Conservation (phyloP, 2,329 filamentous ascomycete species). For the Lizonia empirigonia region DNA sequence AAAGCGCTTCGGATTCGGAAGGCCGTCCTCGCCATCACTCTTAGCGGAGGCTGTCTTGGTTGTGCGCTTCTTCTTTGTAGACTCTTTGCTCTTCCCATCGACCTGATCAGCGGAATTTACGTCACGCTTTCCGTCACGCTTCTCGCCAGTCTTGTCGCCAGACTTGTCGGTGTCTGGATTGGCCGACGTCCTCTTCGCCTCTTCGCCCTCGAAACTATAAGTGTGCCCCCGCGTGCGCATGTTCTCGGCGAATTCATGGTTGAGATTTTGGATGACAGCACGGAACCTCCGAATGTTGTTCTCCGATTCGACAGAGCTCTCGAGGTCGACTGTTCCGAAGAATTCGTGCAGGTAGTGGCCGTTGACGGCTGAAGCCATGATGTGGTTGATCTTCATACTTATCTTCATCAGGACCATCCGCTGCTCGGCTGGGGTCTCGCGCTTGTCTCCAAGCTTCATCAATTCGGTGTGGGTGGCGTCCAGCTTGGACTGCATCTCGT, state of each 20-base stretch:
- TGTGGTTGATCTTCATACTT: slow-evolving; percentile 52
- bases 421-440: slow-evolving; percentile 56
- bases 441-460: slow-evolving; percentile 56
- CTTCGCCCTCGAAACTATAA: slow-evolving; percentile 18
- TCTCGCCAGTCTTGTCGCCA: no score
- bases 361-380: slow-evolving; percentile 56
- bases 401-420: slow-evolving; percentile 55
- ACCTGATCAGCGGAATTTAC: no score
- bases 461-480: slow-evolving; percentile 42
- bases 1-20: background rate
- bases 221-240: slow-evolving; percentile 53
- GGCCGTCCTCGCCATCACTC: no score
- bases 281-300: slow-evolving; percentile 54
- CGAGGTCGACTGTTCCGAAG: slow-evolving; percentile 49
- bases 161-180: no score
- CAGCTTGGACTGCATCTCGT: slow-evolving; percentile 40
- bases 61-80: no score
- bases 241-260: slow-evolving; percentile 53
- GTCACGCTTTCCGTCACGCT: no score
- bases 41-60: no score
- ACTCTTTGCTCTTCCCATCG: no score
- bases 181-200: no score
- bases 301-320: slow-evolving; percentile 16
- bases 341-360: slow-evolving; percentile 60
- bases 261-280: slow-evolving; percentile 59